Percentiles rank a stretch among this genome's conserved stretches.
Evolutionary conservation across 23 red algal genomes (phyloP).

Genomic region (Gracilariopsis chorda): DNA sequence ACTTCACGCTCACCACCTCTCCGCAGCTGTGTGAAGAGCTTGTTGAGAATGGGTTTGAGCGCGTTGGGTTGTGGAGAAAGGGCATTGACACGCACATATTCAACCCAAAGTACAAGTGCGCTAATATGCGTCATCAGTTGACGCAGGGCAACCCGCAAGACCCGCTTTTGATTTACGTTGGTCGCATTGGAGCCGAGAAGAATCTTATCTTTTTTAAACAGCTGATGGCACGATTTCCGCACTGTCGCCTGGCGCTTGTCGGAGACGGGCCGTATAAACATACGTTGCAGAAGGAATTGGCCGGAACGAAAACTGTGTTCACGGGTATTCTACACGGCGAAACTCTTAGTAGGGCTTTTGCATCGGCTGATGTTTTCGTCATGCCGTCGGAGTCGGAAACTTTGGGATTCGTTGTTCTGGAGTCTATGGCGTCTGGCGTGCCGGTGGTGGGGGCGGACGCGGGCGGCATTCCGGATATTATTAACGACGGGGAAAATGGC

Average conservation of each 20-base stretch:
- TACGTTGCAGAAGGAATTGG: conserved; percentile 66
- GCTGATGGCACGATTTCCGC: conserved; percentile 59
- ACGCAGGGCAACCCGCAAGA: conserved; percentile 68
- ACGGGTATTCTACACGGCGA: conserved; percentile 86
- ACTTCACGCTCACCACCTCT: conserved; percentile 84
- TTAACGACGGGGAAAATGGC: conserved; percentile 66
- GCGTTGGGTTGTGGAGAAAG: conserved; percentile 90
- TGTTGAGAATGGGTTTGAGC: conserved; percentile 64
- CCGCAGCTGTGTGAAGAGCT: conserved; percentile 97
- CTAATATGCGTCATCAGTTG: conserved; percentile 72
- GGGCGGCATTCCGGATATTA: conserved; percentile 91
- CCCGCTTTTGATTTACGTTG: conserved; percentile 89
- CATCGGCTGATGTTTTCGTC: conserved; percentile 93
- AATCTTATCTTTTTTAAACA: conserved; percentile 75
- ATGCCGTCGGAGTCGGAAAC: conserved; percentile 98
- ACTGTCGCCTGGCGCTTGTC: conserved; percentile 84
- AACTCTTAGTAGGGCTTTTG: conserved; percentile 84
- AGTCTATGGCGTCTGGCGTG: conserved; percentile 92
- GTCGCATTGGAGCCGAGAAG: conserved; percentile 95
- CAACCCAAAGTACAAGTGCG: conserved; percentile 64
- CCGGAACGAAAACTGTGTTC: conserved; percentile 58
- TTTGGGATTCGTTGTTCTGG: conserved; percentile 96
- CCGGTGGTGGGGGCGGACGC: conserved; percentile 85
- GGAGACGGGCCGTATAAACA: conserved; percentile 83
- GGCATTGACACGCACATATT: conserved; percentile 90